Conservation (phyloP, 352 stramenopile species). For the Sclerospora graminicola region DNA sequence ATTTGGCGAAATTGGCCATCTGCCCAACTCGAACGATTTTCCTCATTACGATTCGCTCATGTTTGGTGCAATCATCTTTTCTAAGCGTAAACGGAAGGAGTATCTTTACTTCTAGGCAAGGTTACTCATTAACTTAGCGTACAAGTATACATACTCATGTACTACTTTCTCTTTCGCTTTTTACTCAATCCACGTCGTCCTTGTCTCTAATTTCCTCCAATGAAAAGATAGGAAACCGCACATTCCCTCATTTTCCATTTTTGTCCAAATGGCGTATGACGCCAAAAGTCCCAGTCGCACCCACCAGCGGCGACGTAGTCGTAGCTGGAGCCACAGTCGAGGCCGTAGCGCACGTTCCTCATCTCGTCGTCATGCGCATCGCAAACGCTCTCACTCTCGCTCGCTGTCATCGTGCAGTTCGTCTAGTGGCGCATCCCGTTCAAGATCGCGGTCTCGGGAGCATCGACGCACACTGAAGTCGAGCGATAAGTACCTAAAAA, state of each 20-base stretch:
- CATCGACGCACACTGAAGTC: slow-evolving; percentile 15
- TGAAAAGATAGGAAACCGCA: slow-evolving; percentile 12
- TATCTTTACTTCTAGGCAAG: slow-evolving; percentile 41
- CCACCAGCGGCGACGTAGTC: slow-evolving; percentile 24
- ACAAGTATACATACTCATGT: slow-evolving; percentile 5
- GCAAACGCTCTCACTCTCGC: slow-evolving; percentile 17
- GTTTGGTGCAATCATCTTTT: slow-evolving; percentile 84
- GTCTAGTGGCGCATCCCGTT: slow-evolving; percentile 21
- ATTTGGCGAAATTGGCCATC: slow-evolving; percentile 79
- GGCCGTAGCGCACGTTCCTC: slow-evolving; percentile 4
- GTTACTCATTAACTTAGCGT: slow-evolving; percentile 2
- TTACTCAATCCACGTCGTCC: slow-evolving; percentile 5
- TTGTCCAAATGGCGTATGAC: slow-evolving; percentile 14
- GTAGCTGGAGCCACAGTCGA: slow-evolving; percentile 21
- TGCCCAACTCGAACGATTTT: slow-evolving; percentile 70
- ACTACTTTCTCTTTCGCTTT: slow-evolving; percentile 1
- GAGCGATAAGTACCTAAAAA: slow-evolving; percentile 19
- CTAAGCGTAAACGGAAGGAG: slow-evolving; percentile 72
- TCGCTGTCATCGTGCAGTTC: slow-evolving; percentile 17
- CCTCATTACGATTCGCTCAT: slow-evolving; percentile 86
- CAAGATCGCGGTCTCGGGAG: slow-evolving; percentile 30
- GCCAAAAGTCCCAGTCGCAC: slow-evolving; percentile 16
- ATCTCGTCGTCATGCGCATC: slow-evolving; percentile 18
- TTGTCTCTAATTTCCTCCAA: neutral
- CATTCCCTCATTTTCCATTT: slow-evolving; percentile 17